Conservation (phyloP, 306 rosid species). For the Senna tora region DNA sequence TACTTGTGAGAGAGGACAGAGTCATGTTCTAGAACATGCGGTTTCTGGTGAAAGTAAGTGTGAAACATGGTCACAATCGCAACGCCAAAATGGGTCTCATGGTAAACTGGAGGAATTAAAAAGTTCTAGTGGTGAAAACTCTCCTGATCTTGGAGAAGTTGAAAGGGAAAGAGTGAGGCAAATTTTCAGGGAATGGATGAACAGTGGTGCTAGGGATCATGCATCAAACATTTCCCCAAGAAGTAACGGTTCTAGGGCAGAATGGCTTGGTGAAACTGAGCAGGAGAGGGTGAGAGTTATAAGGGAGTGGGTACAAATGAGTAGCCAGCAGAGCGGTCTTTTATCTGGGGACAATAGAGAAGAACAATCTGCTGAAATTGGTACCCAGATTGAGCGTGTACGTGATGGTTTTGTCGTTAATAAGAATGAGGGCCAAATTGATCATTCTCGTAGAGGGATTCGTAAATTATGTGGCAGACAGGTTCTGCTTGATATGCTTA, state of each 20-base stretch:
- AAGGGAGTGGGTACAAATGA: constrained; percentile 90
- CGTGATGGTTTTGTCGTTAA: constrained; percentile 65
- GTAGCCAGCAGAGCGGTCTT: constrained; percentile 70
- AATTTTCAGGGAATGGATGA: constrained; percentile 91
- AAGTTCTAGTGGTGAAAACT: constrained; percentile 62
- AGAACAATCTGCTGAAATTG: constrained; percentile 65
- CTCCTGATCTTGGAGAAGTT: constrained; percentile 75
- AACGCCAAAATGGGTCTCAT: constrained; percentile 56
- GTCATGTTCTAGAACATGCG: constrained; percentile 48
- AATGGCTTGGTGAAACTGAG: constrained; percentile 93
- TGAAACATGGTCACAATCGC: constrained; percentile 69
- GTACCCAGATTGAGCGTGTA: constrained; percentile 62
- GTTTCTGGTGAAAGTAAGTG: constrained; percentile 62
- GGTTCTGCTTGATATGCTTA: constrained; percentile 90
- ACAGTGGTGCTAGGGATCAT: constrained; percentile 63
- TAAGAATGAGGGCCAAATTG: constrained; percentile 62
- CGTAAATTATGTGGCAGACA: constrained; percentile 93
- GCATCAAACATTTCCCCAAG: constrained; percentile 53
- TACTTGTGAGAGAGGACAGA: constrained; percentile 46
- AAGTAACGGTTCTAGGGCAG: constrained; percentile 60
- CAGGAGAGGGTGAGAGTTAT: constrained; percentile 89
- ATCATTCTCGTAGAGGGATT: constrained; percentile 64
- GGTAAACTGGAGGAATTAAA: constrained; percentile 63
- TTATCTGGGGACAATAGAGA: constrained; percentile 62
- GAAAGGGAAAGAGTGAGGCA: constrained; percentile 95